phyloP scores from a whole-genome alignment of 2,329 filamentous ascomycete genomes.

The Sporothrix brunneoviolacea region DNA sequence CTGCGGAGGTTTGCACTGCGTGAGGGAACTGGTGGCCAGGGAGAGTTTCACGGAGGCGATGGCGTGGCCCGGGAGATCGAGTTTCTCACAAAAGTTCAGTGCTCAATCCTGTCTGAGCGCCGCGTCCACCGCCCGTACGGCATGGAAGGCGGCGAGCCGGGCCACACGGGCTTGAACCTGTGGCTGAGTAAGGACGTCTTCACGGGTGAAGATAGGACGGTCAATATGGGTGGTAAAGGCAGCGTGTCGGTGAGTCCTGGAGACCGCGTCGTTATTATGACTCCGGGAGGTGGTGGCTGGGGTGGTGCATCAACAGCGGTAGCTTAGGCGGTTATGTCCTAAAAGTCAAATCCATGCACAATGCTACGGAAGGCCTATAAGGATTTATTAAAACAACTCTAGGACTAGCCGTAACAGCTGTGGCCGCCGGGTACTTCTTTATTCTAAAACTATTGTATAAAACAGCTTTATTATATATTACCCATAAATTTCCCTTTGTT shows the following conservation, averaged over 20 bases:
- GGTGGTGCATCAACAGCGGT: too few relatives aligned
- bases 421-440: too few relatives aligned
- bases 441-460: too few relatives aligned
- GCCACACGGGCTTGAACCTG: constrained; percentile 17
- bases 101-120: constrained; percentile 31
- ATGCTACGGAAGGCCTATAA: too few relatives aligned
- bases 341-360: too few relatives aligned
- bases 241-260: constrained; percentile 51
- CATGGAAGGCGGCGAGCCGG: constrained; percentile 27
- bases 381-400: too few relatives aligned
- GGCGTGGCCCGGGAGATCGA: constrained; percentile 31
- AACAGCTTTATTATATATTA: too few relatives aligned
- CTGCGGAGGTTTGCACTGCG: constrained; percentile 27
- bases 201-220: constrained; percentile 19
- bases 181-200: constrained; percentile 14
- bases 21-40: constrained; percentile 25
- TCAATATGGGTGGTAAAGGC: constrained; percentile 55
- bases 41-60: constrained; percentile 27
- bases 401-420: too few relatives aligned
- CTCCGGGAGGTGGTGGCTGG: constrained; percentile 58
- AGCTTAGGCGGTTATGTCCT: too few relatives aligned
- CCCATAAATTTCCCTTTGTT: too few relatives aligned
- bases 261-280: constrained; percentile 54
- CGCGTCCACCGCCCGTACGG: constrained; percentile 30
- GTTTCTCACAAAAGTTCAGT: constrained; percentile 26